These are phyloP conservation scores for Apiospora saccharicola DNA, from an alignment of 2,329 filamentous ascomycete species.

Conservation along the genomic window DNA sequence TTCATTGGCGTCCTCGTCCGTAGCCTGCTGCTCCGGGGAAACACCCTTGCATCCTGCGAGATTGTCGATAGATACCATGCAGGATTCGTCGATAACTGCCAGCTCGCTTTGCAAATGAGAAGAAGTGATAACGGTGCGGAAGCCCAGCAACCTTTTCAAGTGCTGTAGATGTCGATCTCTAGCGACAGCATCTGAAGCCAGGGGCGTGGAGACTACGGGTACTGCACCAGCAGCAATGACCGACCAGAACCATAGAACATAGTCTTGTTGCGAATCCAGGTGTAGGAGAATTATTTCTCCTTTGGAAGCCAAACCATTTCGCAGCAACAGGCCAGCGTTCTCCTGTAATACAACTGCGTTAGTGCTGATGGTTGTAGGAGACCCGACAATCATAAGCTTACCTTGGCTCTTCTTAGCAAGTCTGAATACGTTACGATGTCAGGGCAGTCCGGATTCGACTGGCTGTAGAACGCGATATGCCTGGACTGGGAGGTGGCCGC, in stretches of 20 bases:
- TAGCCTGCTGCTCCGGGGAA: too few species aligned
- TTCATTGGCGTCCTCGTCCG: neutral
- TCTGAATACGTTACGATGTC: neutral
- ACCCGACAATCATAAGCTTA: neutral
- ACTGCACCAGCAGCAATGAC: constrained; percentile 27
- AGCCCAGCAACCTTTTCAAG: neutral
- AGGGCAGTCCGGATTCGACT: neutral
- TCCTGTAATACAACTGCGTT: neutral
- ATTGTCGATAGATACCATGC: neutral
- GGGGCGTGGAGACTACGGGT: constrained; percentile 27
- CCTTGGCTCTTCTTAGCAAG: neutral
- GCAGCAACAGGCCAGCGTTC: neutral
- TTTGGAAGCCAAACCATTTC: neutral
- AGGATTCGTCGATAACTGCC: neutral
- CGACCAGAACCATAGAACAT: constrained; percentile 29
- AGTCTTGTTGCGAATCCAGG: constrained; percentile 25
- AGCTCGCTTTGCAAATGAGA: neutral
- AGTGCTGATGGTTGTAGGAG: too few species aligned
- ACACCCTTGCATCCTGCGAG: neutral
- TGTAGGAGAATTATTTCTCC: constrained; percentile 26
- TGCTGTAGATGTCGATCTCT: constrained; percentile 26
- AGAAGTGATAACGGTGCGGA: constrained; percentile 20
- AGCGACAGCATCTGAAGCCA: constrained; percentile 6
- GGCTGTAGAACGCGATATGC: neutral
- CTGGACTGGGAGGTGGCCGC: neutral